Conservation (phyloP, 306 rosid genomes). For the Pyrus pyrifolia region DNA sequence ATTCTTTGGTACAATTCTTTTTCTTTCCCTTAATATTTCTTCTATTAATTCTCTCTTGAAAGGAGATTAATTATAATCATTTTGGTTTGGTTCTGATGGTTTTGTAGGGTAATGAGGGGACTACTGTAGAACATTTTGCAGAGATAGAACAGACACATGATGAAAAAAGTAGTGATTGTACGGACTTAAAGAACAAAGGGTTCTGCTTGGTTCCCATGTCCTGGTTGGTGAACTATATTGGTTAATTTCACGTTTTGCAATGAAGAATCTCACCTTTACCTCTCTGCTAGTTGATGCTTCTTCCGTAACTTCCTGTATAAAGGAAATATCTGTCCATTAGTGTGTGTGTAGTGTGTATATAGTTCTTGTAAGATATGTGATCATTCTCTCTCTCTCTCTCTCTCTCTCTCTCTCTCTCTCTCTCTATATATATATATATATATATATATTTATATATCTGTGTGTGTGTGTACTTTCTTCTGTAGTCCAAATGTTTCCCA, state of each 20-base stretch:
- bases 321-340: not conserved
- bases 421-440: too few species aligned
- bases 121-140: constrained; percentile 6
- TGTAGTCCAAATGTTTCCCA: not conserved
- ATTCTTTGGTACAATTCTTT: constrained; percentile 43
- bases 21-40: not conserved
- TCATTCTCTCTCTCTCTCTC: not conserved
- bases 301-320: constrained; percentile 1
- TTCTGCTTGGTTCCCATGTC: constrained; percentile 79
- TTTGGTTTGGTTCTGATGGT: not conserved
- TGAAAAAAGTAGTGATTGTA: constrained; percentile 15
- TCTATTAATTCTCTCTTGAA: not conserved
- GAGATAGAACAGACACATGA: constrained; percentile 32
- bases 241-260: constrained; percentile 20
- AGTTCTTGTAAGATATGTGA: not conserved
- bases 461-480: too few species aligned
- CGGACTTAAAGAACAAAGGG: constrained; percentile 59
- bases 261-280: not conserved
- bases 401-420: too few species aligned
- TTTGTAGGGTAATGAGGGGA: constrained; percentile 37
- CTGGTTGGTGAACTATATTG: constrained; percentile 56
- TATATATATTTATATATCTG: too few species aligned
- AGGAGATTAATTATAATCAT: not conserved
- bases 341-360: not conserved
- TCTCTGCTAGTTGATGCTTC: not conserved